Percentiles rank a stretch among this genome's conserved stretches.
Conservation (phyloP, 768 basidiomycete genomes). For the Zangia roseola region DNA sequence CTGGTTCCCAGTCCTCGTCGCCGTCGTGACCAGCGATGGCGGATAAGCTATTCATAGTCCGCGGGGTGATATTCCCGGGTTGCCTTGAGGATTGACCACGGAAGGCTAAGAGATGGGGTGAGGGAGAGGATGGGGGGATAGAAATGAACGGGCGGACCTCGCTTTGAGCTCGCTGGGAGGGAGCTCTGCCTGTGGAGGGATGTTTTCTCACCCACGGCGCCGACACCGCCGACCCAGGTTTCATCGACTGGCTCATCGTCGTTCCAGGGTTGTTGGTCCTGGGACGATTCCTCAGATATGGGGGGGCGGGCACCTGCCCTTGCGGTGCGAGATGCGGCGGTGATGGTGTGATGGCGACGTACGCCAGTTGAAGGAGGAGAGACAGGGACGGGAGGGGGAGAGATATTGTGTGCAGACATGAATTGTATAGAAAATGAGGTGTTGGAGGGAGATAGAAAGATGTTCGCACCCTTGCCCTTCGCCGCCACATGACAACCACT, state of each 20-base stretch:
- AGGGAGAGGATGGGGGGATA: not conserved
- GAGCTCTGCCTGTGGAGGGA: slow-evolving; percentile 79
- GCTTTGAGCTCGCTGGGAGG: slow-evolving; percentile 76
- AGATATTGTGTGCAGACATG: slow-evolving; percentile 42
- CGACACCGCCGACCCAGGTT: slow-evolving; percentile 79
- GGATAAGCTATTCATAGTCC: slow-evolving; percentile 77
- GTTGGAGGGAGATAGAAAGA: slow-evolving; percentile 2
- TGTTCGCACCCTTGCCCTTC: slow-evolving; percentile 26
- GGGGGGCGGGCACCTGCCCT: slow-evolving; percentile 58
- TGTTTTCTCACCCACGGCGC: slow-evolving; percentile 81
- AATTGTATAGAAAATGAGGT: slow-evolving; percentile 1
- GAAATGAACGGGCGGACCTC: slow-evolving; percentile 45
- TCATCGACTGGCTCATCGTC: slow-evolving; percentile 78
- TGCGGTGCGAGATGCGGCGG: slow-evolving; percentile 66
- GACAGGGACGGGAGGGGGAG: slow-evolving; percentile 41
- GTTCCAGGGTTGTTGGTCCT: slow-evolving; percentile 58
- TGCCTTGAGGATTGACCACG: slow-evolving; percentile 50
- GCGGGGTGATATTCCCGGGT: slow-evolving; percentile 63
- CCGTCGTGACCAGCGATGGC: slow-evolving; percentile 86
- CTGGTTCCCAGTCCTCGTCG: slow-evolving; percentile 83
- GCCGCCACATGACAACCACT: slow-evolving; percentile 17
- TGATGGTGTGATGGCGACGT: slow-evolving; percentile 83
- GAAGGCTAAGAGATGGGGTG: slow-evolving; percentile 40
- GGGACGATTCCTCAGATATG: slow-evolving; percentile 68
- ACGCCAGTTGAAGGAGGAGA: slow-evolving; percentile 47